phyloP scores from a whole-genome alignment of 257 asterid genomes.

The Osmanthus fragrans region DNA sequence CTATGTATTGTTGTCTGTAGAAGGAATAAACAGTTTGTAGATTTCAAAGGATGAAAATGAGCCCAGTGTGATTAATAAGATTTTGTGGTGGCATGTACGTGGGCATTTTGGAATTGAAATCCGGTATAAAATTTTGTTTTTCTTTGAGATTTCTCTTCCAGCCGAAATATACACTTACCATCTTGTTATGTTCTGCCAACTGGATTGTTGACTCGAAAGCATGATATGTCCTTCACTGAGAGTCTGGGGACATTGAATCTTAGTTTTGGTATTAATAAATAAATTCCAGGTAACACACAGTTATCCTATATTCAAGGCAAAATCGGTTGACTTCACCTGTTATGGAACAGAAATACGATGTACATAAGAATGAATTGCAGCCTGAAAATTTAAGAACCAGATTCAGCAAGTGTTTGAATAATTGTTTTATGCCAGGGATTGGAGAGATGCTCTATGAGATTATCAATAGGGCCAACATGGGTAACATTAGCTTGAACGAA shows the following conservation, averaged over 20 bases:
- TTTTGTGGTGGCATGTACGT: neutral
- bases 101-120: neutral
- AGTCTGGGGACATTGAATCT: too few relatives aligned
- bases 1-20: conserved; percentile 31
- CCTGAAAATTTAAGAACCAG: conserved; percentile 35
- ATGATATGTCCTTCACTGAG: too few relatives aligned
- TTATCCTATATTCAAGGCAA: neutral
- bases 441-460: conserved; percentile 69
- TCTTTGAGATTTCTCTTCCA: neutral
- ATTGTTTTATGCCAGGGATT: conserved; percentile 86
- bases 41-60: conserved; percentile 13
- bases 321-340: neutral
- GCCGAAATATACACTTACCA: too few relatives aligned
- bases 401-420: conserved; percentile 55
- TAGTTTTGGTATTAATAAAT: too few relatives aligned
- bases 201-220: too few relatives aligned
- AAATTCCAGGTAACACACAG: neutral
- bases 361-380: neutral
- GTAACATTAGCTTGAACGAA: conserved; percentile 87
- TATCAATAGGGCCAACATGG: conserved; percentile 83
- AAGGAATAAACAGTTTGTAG: conserved; percentile 5
- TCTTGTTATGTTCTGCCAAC: too few relatives aligned
- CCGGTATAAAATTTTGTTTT: too few relatives aligned
- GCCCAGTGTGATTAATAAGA: conserved; percentile 26
- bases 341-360: neutral